Evolutionary conservation across 2,329 filamentous ascomycete species (phyloP).

Genomic region (Periglandula ipomoeae): DNA sequence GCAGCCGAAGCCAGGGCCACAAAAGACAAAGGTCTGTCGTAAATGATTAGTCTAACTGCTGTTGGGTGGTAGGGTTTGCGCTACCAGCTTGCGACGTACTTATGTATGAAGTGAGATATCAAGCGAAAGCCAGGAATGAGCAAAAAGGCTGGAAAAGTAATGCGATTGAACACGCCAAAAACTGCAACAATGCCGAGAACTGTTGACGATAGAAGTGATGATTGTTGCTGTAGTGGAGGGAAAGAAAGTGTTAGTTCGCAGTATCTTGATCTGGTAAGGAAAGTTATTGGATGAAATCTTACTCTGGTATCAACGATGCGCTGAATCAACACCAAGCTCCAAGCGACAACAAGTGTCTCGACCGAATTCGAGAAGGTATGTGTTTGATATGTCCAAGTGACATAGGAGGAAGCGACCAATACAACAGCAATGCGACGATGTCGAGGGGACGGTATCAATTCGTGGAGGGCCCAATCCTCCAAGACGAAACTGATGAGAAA

Average conservation of each 20-base stretch:
- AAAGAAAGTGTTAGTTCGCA: constrained; percentile 15
- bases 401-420: constrained; percentile 89
- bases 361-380: constrained; percentile 98
- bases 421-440: constrained; percentile 66
- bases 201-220: constrained; percentile 65
- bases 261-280: constrained; percentile 5
- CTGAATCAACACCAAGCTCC: constrained; percentile 86
- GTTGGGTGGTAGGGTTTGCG: not conserved
- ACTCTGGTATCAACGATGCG: constrained; percentile 76
- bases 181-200: constrained; percentile 74
- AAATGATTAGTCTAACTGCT: constrained; percentile 12
- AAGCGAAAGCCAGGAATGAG: constrained; percentile 75
- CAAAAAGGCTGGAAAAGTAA: constrained; percentile 92
- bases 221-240: constrained; percentile 48
- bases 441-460: constrained; percentile 70
- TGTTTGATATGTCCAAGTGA: constrained; percentile 97
- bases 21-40: constrained; percentile 47
- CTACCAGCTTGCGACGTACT: constrained; percentile 41
- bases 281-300: constrained; percentile 18
- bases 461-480: constrained; percentile 95
- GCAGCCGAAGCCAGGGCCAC: constrained; percentile 56
- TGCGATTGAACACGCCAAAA: constrained; percentile 89
- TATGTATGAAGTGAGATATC: constrained; percentile 75
- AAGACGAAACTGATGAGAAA: constrained; percentile 92
- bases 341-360: constrained; percentile 85